A percentile compares a stretch with the other conserved stretches of the same genome.
phyloP scores from a whole-genome alignment of 192 early-diverging fungal genomes.

The Kappamyces sp. region DNA sequence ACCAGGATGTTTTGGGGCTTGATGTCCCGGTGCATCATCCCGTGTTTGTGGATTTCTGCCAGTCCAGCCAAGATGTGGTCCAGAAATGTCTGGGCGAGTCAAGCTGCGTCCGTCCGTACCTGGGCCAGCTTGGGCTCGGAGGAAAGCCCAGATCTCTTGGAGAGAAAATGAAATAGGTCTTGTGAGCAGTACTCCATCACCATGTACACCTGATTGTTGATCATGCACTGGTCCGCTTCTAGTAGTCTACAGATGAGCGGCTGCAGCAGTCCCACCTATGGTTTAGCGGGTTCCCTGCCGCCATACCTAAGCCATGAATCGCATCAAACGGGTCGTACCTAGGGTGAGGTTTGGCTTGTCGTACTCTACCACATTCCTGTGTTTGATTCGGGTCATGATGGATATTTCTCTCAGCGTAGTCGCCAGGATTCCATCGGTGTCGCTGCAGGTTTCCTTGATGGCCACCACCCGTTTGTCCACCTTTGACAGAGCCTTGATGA shows the following conservation, averaged over 20 bases:
- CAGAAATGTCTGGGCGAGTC: neutral
- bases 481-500: constrained; percentile 1
- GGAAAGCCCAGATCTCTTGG: neutral
- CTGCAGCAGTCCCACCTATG: neutral
- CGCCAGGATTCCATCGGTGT: constrained; percentile 10
- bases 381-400: constrained; percentile 6
- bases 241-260: constrained; percentile 4
- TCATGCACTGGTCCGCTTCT: constrained; percentile 7
- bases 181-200: constrained; percentile 11
- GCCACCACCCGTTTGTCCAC: neutral
- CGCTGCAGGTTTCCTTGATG: constrained; percentile 13
- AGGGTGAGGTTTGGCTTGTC: neutral
- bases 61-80: constrained; percentile 4
- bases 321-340: too few relatives aligned
- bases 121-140: too few relatives aligned
- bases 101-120: neutral
- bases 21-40: constrained; percentile 49
- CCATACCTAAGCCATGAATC: too few relatives aligned
- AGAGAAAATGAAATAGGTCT: constrained; percentile 6
- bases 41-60: constrained; percentile 25
- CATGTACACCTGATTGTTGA: constrained; percentile 7
- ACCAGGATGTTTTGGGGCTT: constrained; percentile 48
- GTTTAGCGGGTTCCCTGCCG: too few relatives aligned
- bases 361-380: constrained; percentile 10
- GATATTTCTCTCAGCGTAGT: constrained; percentile 15